These are phyloP conservation scores for Nemophila menziesii DNA, from an alignment of 257 asterid genomes.

Conservation along the genomic window DNA sequence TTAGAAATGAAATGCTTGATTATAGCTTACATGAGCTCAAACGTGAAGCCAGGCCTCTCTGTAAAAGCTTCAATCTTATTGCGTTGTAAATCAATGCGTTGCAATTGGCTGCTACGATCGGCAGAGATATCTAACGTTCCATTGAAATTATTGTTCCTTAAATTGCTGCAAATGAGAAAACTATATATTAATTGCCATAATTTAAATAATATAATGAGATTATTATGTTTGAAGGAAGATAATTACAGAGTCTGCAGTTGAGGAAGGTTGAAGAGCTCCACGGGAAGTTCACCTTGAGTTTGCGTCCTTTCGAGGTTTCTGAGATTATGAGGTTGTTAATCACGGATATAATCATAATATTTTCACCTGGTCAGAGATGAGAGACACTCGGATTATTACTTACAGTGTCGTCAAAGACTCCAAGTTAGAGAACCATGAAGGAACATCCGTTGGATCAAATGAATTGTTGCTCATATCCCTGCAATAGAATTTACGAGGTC, in stretches of 20 bases:
- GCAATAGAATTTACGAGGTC: conserved; percentile 10
- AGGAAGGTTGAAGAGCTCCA: conserved; percentile 33
- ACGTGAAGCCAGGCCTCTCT: conserved; percentile 18
- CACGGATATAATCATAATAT: no score
- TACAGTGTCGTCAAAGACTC: conserved; percentile 28
- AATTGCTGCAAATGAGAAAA: conserved; percentile 23
- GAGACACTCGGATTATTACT: no score
- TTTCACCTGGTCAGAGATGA: no score
- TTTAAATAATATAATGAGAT: no score
- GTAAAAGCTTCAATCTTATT: conserved; percentile 9
- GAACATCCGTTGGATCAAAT: conserved; percentile 17
- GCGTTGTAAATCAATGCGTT: conserved; percentile 33
- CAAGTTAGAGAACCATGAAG: conserved; percentile 15
- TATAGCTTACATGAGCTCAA: conserved; percentile 35
- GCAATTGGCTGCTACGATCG: conserved; percentile 28
- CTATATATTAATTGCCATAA: neutral
- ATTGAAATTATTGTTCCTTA: conserved; percentile 42
- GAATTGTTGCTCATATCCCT: conserved; percentile 27
- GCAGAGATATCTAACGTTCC: conserved; percentile 42
- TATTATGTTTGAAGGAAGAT: neutral
- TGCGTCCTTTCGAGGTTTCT: conserved; percentile 54
- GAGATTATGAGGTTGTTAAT: conserved; percentile 16
- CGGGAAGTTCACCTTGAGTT: conserved; percentile 47
- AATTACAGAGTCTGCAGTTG: conserved; percentile 73
- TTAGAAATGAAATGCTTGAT: neutral